These are phyloP conservation scores for Roridomyces roridus DNA, from an alignment of 768 basidiomycete genomes.

Conservation along the genomic window DNA sequence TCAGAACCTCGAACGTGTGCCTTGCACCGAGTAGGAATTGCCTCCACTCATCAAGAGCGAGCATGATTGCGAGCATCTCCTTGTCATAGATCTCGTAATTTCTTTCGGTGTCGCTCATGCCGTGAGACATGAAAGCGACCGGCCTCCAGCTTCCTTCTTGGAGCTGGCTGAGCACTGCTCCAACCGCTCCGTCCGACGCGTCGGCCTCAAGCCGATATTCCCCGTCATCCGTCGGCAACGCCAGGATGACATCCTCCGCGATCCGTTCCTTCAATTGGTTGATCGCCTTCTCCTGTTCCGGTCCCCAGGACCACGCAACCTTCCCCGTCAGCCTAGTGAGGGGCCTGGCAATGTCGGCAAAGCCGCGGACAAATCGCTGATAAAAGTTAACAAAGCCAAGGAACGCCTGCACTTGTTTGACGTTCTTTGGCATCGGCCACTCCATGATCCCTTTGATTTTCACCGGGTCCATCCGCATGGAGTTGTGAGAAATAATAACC, in stretches of 20 bases:
- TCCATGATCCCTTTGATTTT: background rate
- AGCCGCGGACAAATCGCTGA: background rate
- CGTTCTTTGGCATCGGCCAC: background rate
- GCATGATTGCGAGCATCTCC: constrained; percentile 55
- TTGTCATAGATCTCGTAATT: constrained; percentile 56
- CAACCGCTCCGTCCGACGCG: constrained; percentile 28
- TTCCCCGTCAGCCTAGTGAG: constrained; percentile 7
- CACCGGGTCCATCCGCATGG: background rate
- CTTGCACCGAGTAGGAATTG: constrained; percentile 10
- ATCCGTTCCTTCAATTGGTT: background rate
- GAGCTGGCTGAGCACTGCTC: constrained; percentile 32
- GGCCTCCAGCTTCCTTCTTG: constrained; percentile 37
- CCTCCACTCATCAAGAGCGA: constrained; percentile 34
- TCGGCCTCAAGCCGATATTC: constrained; percentile 29
- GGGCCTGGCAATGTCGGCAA: background rate
- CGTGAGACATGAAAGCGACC: constrained; percentile 43
- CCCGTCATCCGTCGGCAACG: background rate
- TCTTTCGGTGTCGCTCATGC: constrained; percentile 36
- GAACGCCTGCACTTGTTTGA: background rate
- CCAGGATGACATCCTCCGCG: background rate
- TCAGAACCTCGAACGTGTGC: background rate
- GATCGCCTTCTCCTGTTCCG: background rate
- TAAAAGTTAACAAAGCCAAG: background rate
- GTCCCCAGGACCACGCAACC: background rate
- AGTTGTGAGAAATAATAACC: background rate